Evolutionary conservation across 352 stramenopile species (phyloP).

Genomic region (Phytophthora kernoviae): DNA sequence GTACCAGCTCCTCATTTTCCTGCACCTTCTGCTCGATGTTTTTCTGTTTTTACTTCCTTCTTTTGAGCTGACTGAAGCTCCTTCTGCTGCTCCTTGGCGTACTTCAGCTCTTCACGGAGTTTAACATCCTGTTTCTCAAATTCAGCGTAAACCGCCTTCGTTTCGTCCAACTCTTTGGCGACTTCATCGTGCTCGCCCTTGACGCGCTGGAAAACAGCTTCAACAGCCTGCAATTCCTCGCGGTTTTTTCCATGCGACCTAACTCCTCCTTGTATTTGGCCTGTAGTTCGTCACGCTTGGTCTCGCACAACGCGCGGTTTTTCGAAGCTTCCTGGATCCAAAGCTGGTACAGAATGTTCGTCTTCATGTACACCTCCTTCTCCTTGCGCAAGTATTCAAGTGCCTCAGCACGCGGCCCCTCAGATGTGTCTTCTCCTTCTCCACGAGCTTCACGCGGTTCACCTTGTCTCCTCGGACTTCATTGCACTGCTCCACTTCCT

Average conservation of each 20-base stretch:
- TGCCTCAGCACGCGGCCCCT: slow-evolving; percentile 95
- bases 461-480: slow-evolving; percentile 94
- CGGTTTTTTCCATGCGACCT: slow-evolving; percentile 82
- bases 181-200: slow-evolving; percentile 88
- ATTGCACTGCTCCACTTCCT: slow-evolving; percentile 94
- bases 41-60: slow-evolving; percentile 94
- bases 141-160: slow-evolving; percentile 93
- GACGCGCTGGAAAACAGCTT: slow-evolving; percentile 79
- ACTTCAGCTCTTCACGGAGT: slow-evolving; percentile 97
- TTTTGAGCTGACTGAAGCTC: slow-evolving; percentile 91
- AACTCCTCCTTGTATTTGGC: slow-evolving; percentile 76
- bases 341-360: slow-evolving; percentile 97
- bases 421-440: slow-evolving; percentile 97
- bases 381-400: slow-evolving; percentile 95
- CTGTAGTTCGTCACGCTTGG: slow-evolving; percentile 66
- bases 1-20: slow-evolving; percentile 89
- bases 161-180: slow-evolving; percentile 83
- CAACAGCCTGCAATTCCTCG: slow-evolving; percentile 82
- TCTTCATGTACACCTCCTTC: slow-evolving; percentile 95
- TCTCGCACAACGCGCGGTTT: slow-evolving; percentile 76
- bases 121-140: slow-evolving; percentile 99
- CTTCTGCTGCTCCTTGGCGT: slow-evolving; percentile 92
- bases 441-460: slow-evolving; percentile 98
- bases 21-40: slow-evolving; percentile 79
- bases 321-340: slow-evolving; percentile 84